phyloP scores from a whole-genome alignment of 2,329 filamentous ascomycete species.

The Hypoxylon sp. region DNA sequence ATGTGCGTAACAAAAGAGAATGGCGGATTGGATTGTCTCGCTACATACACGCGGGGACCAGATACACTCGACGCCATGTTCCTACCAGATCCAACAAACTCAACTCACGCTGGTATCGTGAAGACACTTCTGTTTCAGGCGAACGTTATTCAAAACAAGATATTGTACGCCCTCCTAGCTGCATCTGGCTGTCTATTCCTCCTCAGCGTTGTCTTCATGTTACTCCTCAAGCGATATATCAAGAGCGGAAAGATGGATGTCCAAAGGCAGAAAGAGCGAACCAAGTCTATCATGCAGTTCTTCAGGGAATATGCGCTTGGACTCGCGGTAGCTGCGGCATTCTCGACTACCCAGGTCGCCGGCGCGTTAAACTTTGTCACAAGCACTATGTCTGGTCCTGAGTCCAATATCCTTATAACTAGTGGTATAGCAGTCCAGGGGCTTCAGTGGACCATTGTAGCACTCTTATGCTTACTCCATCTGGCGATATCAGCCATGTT shows the following conservation, averaged over 20 bases:
- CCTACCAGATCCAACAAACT: background rate
- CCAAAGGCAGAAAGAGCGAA: conserved; percentile 1
- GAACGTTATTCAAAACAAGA: conserved; percentile 21
- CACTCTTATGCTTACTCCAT: conserved; percentile 10
- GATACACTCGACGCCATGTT: conserved; percentile 1
- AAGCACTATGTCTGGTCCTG: conserved; percentile 30
- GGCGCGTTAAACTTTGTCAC: conserved; percentile 22
- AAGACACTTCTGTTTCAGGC: conserved; percentile 10
- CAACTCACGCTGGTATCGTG: background rate
- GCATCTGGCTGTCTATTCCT: conserved; percentile 10
- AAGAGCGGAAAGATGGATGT: conserved; percentile 5
- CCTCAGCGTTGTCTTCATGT: conserved; percentile 12
- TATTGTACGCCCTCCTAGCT: conserved; percentile 14
- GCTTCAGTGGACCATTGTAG: conserved; percentile 20
- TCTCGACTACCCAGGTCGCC: conserved; percentile 19
- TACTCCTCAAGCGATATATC: too few relatives aligned
- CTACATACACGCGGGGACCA: background rate
- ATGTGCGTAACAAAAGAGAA: conserved; percentile 8
- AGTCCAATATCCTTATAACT: conserved; percentile 42
- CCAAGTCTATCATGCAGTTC: conserved; percentile 7
- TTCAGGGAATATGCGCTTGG: conserved; percentile 21
- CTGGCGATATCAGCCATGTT: conserved; percentile 15
- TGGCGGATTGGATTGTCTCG: background rate
- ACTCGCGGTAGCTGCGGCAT: conserved; percentile 21
- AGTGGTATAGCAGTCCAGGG: conserved; percentile 43